These are phyloP conservation scores for Vitis cinerea DNA, from an alignment of 164 flowering plant species.

Conservation along the genomic window DNA sequence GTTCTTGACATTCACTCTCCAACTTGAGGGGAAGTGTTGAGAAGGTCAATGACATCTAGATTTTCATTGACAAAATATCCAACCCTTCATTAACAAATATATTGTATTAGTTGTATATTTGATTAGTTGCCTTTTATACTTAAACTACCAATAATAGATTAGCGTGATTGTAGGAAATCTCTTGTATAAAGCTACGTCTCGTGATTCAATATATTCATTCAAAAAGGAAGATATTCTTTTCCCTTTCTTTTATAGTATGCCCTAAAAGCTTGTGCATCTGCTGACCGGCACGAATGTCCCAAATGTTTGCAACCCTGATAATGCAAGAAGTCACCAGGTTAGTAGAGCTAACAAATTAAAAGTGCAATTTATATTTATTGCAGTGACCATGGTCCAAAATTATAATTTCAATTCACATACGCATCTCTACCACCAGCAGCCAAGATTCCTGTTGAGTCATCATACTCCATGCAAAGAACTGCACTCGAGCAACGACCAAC, in stretches of 20 bases:
- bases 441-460: constrained; percentile 92
- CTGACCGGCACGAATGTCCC: constrained; percentile 97
- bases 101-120: no score
- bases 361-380: not conserved
- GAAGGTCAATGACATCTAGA: no score
- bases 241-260: constrained; percentile 28
- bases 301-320: constrained; percentile 77
- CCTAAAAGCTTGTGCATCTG: constrained; percentile 96
- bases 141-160: no score
- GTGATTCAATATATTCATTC: no score
- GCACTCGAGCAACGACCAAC: constrained; percentile 97
- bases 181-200: no score
- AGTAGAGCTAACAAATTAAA: not conserved
- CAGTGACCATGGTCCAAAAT: constrained; percentile 5
- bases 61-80: no score
- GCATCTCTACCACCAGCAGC: constrained; percentile 98
- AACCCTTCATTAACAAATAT: no score
- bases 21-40: no score
- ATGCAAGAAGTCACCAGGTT: constrained; percentile 16
- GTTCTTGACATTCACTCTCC: no score
- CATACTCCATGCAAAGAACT: constrained; percentile 92
- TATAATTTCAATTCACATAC: constrained; percentile 39
- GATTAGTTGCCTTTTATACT: no score
- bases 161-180: no score
- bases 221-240: no score